Evolutionary conservation across 352 stramenopile genomes (phyloP).

Genomic region (Discostella stelligera): DNA sequence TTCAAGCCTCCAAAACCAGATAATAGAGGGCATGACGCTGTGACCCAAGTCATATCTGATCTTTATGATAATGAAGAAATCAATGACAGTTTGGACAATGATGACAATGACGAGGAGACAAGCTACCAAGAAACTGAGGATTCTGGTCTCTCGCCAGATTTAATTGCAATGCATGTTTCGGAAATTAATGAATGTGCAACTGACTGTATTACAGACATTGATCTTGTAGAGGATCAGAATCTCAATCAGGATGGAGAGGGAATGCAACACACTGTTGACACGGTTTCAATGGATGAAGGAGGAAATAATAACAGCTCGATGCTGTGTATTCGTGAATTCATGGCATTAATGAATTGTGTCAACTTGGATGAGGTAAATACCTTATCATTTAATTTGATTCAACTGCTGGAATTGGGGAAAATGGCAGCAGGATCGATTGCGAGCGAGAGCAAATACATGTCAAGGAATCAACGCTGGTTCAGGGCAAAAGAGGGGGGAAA

Average conservation of each 20-base stretch:
- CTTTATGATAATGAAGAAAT: background rate
- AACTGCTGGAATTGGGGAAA: background rate
- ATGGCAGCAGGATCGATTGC: background rate
- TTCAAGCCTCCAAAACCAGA: constrained; percentile 2
- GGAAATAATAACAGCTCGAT: background rate
- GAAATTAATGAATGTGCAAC: background rate
- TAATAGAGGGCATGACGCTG: background rate
- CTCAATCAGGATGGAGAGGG: background rate
- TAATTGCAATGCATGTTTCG: background rate
- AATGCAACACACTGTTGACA: no score
- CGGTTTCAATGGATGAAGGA: background rate
- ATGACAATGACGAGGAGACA: no score
- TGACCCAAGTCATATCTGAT: background rate
- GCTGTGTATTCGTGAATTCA: background rate
- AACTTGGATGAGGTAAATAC: background rate
- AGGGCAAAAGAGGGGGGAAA: no score
- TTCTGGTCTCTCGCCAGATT: background rate
- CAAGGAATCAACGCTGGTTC: background rate
- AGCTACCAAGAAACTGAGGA: background rate
- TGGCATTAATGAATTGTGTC: background rate
- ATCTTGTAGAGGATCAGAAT: background rate
- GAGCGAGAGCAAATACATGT: constrained; percentile 1
- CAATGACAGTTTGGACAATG: no score
- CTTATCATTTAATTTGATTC: background rate
- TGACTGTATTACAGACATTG: no score